A percentile compares a stretch with the other conserved stretches of the same genome.
Conservation (phyloP, 2,329 filamentous ascomycete species). For the Erysiphe neolycopersici region DNA sequence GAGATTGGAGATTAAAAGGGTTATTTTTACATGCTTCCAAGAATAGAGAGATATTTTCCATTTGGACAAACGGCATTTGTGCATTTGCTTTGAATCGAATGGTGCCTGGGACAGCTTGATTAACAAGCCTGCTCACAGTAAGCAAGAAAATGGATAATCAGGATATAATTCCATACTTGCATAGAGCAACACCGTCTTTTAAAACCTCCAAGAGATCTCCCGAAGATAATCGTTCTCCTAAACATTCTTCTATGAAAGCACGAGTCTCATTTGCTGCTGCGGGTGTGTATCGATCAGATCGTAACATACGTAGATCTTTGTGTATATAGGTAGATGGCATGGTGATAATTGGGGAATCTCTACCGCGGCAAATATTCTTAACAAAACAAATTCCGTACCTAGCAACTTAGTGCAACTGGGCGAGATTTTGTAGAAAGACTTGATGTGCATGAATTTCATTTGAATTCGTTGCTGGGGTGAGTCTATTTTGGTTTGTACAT, state of each 20-base stretch:
- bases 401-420: too few species aligned
- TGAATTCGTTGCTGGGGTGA: too few species aligned
- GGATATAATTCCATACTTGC: slow-evolving; percentile 39
- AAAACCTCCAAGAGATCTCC: slow-evolving; percentile 62
- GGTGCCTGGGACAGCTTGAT: slow-evolving; percentile 48
- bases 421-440: too few species aligned
- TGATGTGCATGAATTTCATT: too few species aligned
- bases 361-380: too few species aligned
- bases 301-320: slow-evolving; percentile 82
- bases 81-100: slow-evolving; percentile 69
- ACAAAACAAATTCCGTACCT: too few species aligned
- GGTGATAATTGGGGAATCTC: too few species aligned
- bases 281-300: slow-evolving; percentile 78
- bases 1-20: slow-evolving; percentile 66
- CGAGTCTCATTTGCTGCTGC: slow-evolving; percentile 66
- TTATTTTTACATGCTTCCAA: slow-evolving; percentile 63
- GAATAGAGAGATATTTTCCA: slow-evolving; percentile 98
- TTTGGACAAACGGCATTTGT: slow-evolving; percentile 92
- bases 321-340: slow-evolving; percentile 92
- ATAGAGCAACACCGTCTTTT: slow-evolving; percentile 77
- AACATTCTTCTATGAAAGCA: slow-evolving; percentile 57
- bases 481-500: too few species aligned
- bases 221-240: slow-evolving; percentile 45
- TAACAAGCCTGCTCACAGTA: slow-evolving; percentile 33
- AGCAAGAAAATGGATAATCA: neutral